Evolutionary conservation across 2,329 filamentous ascomycete species (phyloP).

Genomic region (Aspergillus tanneri): DNA sequence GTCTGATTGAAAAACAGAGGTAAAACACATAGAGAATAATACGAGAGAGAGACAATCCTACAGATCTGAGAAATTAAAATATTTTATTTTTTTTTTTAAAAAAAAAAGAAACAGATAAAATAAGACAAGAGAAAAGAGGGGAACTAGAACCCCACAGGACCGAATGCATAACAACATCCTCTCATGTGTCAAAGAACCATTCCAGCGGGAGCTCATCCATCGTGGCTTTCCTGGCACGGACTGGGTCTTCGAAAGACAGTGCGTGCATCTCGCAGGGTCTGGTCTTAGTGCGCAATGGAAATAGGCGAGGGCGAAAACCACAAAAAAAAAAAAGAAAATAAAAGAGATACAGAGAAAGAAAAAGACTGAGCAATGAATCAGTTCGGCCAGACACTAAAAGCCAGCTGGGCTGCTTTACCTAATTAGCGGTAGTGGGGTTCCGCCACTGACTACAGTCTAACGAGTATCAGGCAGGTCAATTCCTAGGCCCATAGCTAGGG

Average conservation of each 20-base stretch:
- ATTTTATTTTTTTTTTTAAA: too few relatives aligned
- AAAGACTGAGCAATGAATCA: background rate
- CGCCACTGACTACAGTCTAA: background rate
- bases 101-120: background rate
- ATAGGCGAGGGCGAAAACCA: background rate
- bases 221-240: constrained; percentile 1
- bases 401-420: background rate
- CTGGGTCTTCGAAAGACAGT: constrained; percentile 14
- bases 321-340: too few relatives aligned
- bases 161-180: constrained; percentile 6
- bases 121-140: background rate
- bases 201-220: constrained; percentile 10
- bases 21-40: background rate
- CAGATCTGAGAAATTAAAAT: too few relatives aligned
- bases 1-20: background rate
- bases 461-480: background rate
- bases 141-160: constrained; percentile 1
- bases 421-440: too few relatives aligned
- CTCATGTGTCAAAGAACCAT: constrained; percentile 11
- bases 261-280: constrained; percentile 11
- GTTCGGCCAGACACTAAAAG: background rate
- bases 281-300: background rate
- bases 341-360: too few relatives aligned
- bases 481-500: too few relatives aligned
- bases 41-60: background rate